A percentile compares a stretch with the other conserved stretches of the same genome.
phyloP scores from a whole-genome alignment of 192 early-diverging fungal species.

The Gigaspora rosea region DNA sequence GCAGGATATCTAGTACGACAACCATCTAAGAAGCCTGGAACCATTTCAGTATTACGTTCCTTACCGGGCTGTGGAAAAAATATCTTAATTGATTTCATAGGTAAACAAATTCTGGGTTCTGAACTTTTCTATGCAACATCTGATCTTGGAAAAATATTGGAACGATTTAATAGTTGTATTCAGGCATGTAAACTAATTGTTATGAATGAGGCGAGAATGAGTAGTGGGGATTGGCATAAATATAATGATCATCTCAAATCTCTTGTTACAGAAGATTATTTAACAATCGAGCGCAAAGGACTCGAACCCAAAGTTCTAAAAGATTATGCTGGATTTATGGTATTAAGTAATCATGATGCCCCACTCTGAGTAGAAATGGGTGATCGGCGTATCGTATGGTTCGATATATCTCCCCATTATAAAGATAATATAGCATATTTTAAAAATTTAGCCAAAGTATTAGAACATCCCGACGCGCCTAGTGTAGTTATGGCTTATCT shows the following conservation, averaged over 20 bases:
- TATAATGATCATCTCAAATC: no score
- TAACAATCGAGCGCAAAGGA: conserved; percentile 8
- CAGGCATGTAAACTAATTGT: background rate
- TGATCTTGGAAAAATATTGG: conserved; percentile 17
- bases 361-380: conserved; percentile 1
- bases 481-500: background rate
- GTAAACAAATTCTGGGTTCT: background rate
- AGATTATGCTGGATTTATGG: conserved; percentile 18
- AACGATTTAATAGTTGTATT: background rate
- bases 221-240: background rate
- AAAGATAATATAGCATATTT: background rate
- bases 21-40: background rate
- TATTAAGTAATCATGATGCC: conserved; percentile 10
- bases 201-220: conserved; percentile 1
- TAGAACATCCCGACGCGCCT: background rate
- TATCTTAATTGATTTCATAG: conserved; percentile 24
- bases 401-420: background rate
- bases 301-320: background rate
- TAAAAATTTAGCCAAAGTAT: background rate
- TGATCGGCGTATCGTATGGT: background rate
- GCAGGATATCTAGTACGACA: background rate
- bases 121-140: conserved; percentile 20
- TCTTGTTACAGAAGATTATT: background rate
- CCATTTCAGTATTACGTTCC: background rate
- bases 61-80: conserved; percentile 8